These are phyloP conservation scores for Vigna unguiculata DNA, from an alignment of 306 rosid genomes.

Conservation along the genomic window DNA sequence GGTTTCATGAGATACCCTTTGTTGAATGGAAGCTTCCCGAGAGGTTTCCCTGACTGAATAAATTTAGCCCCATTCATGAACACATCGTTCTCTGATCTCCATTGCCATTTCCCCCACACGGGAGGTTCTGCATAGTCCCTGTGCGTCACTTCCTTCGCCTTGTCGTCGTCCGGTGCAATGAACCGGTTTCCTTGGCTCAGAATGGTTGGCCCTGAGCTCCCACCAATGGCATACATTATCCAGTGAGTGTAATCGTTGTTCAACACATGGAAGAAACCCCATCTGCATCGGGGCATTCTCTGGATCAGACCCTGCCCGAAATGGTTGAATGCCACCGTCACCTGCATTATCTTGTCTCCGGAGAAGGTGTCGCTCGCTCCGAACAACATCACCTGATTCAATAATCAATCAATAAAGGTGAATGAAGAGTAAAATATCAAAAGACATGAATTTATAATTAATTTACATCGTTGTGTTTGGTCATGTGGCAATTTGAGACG, in stretches of 20 bases:
- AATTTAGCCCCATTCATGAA: conserved; percentile 81
- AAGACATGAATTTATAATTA: too few species aligned
- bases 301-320: conserved; percentile 79
- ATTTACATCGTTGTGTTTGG: conserved; percentile 71
- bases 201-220: conserved; percentile 74
- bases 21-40: neutral
- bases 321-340: conserved; percentile 89
- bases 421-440: neutral
- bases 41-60: conserved; percentile 48
- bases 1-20: conserved; percentile 52
- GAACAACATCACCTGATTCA: conserved; percentile 73
- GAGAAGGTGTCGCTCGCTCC: conserved; percentile 67
- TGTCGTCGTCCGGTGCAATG: conserved; percentile 55
- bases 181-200: conserved; percentile 87
- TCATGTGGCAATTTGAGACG: conserved; percentile 77
- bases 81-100: conserved; percentile 74
- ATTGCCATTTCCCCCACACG: conserved; percentile 63
- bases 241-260: conserved; percentile 93
- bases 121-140: conserved; percentile 52
- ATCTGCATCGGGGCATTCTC: conserved; percentile 85
- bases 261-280: conserved; percentile 78
- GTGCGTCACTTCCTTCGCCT: conserved; percentile 66
- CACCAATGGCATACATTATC: conserved; percentile 93
- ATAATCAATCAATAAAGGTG: neutral
- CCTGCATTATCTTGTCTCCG: conserved; percentile 69